phyloP scores from a whole-genome alignment of 441 rosid species.

The Jatropha multifida region DNA sequence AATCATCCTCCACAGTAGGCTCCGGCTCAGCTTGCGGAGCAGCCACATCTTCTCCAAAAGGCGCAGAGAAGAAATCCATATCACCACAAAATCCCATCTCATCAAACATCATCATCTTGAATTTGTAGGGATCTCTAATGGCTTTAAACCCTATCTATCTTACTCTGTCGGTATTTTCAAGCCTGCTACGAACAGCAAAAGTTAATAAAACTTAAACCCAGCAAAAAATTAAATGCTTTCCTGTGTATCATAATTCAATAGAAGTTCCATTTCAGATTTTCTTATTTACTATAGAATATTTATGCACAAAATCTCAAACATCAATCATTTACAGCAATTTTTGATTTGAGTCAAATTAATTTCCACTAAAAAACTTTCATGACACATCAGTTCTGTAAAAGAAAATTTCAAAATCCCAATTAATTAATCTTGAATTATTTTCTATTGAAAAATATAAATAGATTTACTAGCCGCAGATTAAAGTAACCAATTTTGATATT shows the following conservation, averaged over 20 bases:
- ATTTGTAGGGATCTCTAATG: conserved; percentile 20
- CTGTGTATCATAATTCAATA: neutral
- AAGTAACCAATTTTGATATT: neutral
- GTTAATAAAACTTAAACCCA: neutral
- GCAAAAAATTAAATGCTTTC: neutral
- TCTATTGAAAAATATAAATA: neutral
- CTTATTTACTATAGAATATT: neutral
- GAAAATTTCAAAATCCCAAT: neutral
- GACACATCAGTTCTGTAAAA: neutral
- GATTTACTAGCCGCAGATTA: conserved; percentile 2
- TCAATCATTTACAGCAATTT: neutral
- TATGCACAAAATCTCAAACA: neutral
- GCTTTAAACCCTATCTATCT: conserved; percentile 18
- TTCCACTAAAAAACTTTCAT: neutral
- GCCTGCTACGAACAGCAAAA: conserved; percentile 20
- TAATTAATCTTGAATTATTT: neutral
- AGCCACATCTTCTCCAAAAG: conserved; percentile 36
- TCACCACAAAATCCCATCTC: conserved; percentile 79
- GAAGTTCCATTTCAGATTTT: neutral
- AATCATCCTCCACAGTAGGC: conserved; percentile 47
- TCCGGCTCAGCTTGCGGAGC: conserved; percentile 37
- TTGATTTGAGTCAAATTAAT: neutral
- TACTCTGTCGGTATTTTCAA: neutral
- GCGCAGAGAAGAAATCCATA: conserved; percentile 56
- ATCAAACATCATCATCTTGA: conserved; percentile 51